phyloP scores from a whole-genome alignment of 1,284 basidiomycete genomes.

The Cerioporus squamosus region DNA sequence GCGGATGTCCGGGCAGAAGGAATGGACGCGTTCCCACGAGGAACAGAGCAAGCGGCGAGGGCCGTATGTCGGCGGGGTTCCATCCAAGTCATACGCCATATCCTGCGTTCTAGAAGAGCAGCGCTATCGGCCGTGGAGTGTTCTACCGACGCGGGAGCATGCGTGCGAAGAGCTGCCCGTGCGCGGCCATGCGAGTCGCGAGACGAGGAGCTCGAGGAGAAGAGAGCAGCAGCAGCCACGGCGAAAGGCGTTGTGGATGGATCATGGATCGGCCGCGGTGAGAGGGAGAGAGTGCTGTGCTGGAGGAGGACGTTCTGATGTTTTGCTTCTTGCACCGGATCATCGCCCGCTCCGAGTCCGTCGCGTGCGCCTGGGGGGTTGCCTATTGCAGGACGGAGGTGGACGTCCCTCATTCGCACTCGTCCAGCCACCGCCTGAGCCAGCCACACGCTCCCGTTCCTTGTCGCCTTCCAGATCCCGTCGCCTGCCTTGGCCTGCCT shows the following conservation, averaged over 20 bases:
- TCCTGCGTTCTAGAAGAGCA: background rate
- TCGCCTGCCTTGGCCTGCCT: slow-evolving; percentile 1
- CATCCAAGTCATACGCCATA: background rate
- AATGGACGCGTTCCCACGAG: background rate
- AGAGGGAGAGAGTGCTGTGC: too few relatives aligned
- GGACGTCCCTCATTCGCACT: background rate
- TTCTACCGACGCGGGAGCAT: too few relatives aligned
- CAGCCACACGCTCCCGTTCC: slow-evolving; percentile 13
- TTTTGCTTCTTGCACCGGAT: background rate
- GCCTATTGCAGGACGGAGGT: background rate
- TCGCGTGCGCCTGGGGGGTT: background rate
- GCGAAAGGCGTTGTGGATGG: too few relatives aligned
- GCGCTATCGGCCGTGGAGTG: too few relatives aligned
- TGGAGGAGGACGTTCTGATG: background rate
- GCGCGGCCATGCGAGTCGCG: background rate
- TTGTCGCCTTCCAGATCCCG: slow-evolving; percentile 18
- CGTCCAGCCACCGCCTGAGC: background rate
- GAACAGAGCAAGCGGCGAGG: background rate
- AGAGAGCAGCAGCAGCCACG: background rate
- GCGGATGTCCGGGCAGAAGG: too few relatives aligned
- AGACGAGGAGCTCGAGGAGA: background rate
- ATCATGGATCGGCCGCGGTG: too few relatives aligned
- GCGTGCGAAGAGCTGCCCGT: too few relatives aligned
- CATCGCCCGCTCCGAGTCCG: background rate
- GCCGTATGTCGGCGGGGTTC: slow-evolving; percentile 2